Conservation (phyloP, 1,139 yeast species). For the Debaryomycetaceae sp. region DNA sequence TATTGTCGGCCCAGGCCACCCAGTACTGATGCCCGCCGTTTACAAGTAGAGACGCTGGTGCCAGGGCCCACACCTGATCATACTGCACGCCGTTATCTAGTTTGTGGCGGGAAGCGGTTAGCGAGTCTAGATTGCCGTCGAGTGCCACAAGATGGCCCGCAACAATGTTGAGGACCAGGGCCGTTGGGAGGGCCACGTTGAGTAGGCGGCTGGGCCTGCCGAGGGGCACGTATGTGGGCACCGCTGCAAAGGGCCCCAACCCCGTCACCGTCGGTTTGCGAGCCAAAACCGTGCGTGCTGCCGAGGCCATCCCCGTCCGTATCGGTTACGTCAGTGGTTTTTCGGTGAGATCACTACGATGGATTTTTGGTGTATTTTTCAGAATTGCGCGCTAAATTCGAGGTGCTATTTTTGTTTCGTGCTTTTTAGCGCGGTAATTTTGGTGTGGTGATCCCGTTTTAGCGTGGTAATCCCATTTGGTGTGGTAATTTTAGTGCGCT, state of each 20-base stretch:
- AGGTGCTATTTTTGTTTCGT: too few relatives aligned
- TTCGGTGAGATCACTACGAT: too few relatives aligned
- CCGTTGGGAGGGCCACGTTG: conserved; percentile 24
- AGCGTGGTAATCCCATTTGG: too few relatives aligned
- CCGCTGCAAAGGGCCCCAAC: conserved; percentile 30
- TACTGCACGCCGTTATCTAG: conserved; percentile 11
- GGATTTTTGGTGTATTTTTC: too few relatives aligned
- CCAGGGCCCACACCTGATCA: conserved; percentile 15
- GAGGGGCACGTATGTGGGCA: conserved; percentile 23
- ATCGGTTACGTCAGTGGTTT: too few relatives aligned
- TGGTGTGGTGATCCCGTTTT: too few relatives aligned
- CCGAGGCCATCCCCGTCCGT: too few relatives aligned
- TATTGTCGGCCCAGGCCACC: conserved; percentile 10
- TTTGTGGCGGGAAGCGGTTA: conserved; percentile 7
- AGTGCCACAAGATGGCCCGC: conserved; percentile 24
- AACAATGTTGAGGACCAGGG: conserved; percentile 21
- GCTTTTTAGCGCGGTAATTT: too few relatives aligned
- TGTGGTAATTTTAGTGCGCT: too few relatives aligned
- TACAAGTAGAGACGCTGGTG: conserved; percentile 19
- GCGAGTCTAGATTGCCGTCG: conserved; percentile 19
- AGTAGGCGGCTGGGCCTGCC: conserved; percentile 22
- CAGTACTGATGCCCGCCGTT: conserved; percentile 19
- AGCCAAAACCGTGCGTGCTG: too few relatives aligned
- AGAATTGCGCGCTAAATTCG: too few relatives aligned
- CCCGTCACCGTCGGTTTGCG: conserved; percentile 16